These are phyloP conservation scores for Hypoxylon sp. DNA, from an alignment of 2,329 filamentous ascomycete genomes.

Conservation along the genomic window DNA sequence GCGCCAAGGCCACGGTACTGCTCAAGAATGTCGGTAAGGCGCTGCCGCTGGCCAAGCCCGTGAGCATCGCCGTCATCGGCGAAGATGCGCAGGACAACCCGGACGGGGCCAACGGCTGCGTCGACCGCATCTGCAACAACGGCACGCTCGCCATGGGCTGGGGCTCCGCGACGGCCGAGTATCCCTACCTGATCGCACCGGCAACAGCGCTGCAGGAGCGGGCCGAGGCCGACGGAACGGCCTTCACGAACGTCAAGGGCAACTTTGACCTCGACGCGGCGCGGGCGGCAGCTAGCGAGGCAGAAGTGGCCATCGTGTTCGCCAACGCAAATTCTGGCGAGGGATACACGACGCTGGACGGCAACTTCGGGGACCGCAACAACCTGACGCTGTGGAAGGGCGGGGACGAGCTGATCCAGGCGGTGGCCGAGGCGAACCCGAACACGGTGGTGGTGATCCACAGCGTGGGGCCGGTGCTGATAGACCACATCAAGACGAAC, in stretches of 20 bases:
- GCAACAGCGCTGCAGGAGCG: conserved; percentile 72
- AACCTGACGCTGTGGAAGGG: conserved; percentile 89
- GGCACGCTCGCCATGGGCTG: conserved; percentile 77
- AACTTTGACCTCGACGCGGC: conserved; percentile 40
- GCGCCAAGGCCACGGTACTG: conserved; percentile 79
- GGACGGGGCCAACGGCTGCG: conserved; percentile 79
- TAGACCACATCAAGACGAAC: conserved; percentile 75
- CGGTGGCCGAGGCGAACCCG: conserved; percentile 75
- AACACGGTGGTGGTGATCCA: conserved; percentile 94
- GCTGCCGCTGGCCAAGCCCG: conserved; percentile 64
- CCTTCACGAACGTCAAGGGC: conserved; percentile 66
- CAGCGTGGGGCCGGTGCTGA: conserved; percentile 78
- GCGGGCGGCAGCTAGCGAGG: conserved; percentile 33
- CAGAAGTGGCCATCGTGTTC: conserved; percentile 66
- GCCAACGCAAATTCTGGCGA: conserved; percentile 89
- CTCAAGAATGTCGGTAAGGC: conserved; percentile 72
- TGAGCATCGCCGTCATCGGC: conserved; percentile 77
- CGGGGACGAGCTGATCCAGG: conserved; percentile 80
- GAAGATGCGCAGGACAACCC: conserved; percentile 81
- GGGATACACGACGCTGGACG: conserved; percentile 81
- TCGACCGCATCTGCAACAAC: conserved; percentile 67
- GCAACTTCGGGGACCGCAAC: conserved; percentile 85
- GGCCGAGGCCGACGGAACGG: conserved; percentile 63
- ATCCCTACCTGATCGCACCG: conserved; percentile 78
- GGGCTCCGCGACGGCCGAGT: conserved; percentile 77